Percentiles rank a stretch among this genome's conserved stretches.
These are phyloP conservation scores for Schwanniomyces yamadae DNA, from an alignment of 805 yeast genomes.

Conservation along the genomic window DNA sequence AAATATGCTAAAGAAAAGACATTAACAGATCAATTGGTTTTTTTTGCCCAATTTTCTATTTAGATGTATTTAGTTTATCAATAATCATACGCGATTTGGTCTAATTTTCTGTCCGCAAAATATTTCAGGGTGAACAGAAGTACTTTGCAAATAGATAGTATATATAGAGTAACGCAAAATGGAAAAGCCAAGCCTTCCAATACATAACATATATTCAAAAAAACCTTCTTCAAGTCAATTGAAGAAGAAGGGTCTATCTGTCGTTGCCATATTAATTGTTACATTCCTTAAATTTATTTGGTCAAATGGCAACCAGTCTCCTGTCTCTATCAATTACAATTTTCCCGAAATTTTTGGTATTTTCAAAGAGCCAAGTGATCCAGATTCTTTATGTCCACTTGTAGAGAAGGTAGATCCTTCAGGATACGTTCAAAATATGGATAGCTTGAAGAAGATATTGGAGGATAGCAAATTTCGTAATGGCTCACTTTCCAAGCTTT, in stretches of 20 bases:
- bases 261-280: background rate
- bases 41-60: slow-evolving; percentile 4
- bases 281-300: too few species aligned
- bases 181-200: slow-evolving; percentile 1
- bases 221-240: background rate
- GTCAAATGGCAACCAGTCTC: too few species aligned
- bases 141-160: background rate
- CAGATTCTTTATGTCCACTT: slow-evolving; percentile 36
- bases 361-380: slow-evolving; percentile 12
- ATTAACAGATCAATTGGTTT: slow-evolving; percentile 39
- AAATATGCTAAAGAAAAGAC: slow-evolving; percentile 67
- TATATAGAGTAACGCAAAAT: background rate
- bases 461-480: slow-evolving; percentile 24
- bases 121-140: background rate
- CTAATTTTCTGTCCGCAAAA: background rate
- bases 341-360: too few species aligned
- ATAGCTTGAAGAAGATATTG: slow-evolving; percentile 24
- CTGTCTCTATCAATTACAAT: too few species aligned
- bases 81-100: background rate
- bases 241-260: background rate
- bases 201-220: background rate
- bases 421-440: slow-evolving; percentile 17
- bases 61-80: background rate
- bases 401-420: slow-evolving; percentile 31
- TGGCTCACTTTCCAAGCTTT: slow-evolving; percentile 20